A percentile compares a stretch with the other conserved stretches of the same genome.
These are phyloP conservation scores for Aspergillus hancockii DNA, from an alignment of 495 filamentous ascomycete species.

Conservation along the genomic window DNA sequence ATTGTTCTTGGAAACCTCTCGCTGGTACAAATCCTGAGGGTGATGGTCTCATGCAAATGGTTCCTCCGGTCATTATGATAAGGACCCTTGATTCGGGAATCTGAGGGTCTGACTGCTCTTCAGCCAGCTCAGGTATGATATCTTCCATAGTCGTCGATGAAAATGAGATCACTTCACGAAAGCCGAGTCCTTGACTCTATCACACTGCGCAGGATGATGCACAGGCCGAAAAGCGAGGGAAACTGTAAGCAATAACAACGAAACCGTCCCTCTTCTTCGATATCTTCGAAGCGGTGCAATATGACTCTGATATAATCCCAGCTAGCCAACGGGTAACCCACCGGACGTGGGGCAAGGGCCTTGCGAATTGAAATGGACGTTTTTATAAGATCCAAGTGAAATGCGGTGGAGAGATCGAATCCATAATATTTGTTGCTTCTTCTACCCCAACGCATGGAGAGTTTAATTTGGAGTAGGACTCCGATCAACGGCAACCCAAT, in stretches of 20 bases:
- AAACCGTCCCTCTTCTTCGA: background rate
- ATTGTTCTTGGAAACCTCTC: slow-evolving; percentile 77
- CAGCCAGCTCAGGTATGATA: slow-evolving; percentile 26
- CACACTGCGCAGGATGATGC: background rate
- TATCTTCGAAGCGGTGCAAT: background rate
- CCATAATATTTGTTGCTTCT: background rate
- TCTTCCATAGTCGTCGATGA: slow-evolving; percentile 23
- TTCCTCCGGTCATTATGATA: slow-evolving; percentile 93
- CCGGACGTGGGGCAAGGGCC: background rate
- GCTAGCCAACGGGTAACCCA: background rate
- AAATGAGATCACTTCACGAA: background rate
- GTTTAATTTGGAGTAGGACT: slow-evolving; percentile 2
- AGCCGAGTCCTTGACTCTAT: background rate
- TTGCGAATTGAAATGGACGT: background rate
- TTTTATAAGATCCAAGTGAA: slow-evolving; percentile 2
- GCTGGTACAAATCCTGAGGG: slow-evolving; percentile 68
- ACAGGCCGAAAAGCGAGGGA: background rate
- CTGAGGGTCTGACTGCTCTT: slow-evolving; percentile 25
- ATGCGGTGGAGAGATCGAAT: slow-evolving; percentile 1
- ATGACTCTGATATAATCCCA: background rate
- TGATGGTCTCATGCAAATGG: slow-evolving; percentile 88
- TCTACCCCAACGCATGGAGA: slow-evolving; percentile 6
- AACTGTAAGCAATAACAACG: background rate
- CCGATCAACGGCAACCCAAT: slow-evolving; percentile 8
- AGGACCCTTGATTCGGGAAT: slow-evolving; percentile 75